Percentiles rank a stretch among this genome's conserved stretches.
These are phyloP conservation scores for Prototheca wickerhamii DNA, from an alignment of 163 green algal genomes.

Conservation along the genomic window DNA sequence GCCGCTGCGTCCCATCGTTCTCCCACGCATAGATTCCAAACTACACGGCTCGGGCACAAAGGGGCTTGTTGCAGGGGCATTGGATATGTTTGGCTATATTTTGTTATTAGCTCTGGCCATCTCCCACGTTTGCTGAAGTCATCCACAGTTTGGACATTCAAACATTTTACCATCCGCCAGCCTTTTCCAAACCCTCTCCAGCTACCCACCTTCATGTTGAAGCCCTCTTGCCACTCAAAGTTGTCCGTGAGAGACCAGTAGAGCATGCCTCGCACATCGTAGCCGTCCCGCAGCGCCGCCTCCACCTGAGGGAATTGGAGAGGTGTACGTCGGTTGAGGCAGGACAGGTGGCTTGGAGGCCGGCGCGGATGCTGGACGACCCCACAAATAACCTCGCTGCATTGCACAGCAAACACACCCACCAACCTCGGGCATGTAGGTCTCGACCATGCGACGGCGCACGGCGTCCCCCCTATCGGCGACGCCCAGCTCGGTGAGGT, in stretches of 20 bases:
- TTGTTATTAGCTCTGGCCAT: too few species aligned
- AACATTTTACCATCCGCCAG: neutral
- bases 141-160: neutral
- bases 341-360: too few species aligned
- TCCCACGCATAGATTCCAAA: conserved; percentile 30
- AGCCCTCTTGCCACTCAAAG: conserved; percentile 37
- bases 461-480: conserved; percentile 48
- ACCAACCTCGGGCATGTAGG: conserved; percentile 45
- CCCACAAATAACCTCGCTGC: neutral
- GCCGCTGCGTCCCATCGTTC: conserved; percentile 14
- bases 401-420: neutral
- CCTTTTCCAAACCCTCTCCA: neutral
- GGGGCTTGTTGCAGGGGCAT: too few species aligned
- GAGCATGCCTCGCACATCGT: conserved; percentile 47
- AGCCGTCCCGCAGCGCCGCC: conserved; percentile 44
- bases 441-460: conserved; percentile 41
- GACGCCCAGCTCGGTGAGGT: conserved; percentile 78
- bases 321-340: too few species aligned
- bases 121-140: neutral
- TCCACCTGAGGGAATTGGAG: conserved; percentile 48
- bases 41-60: too few species aligned
- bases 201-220: conserved; percentile 14
- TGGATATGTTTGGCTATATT: too few species aligned
- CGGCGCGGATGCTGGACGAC: too few species aligned
- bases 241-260: conserved; percentile 39